Percentiles rank a stretch among this genome's conserved stretches.
These are phyloP conservation scores for Eutypella sp. DNA, from an alignment of 2,329 filamentous ascomycete species.

Conservation along the genomic window DNA sequence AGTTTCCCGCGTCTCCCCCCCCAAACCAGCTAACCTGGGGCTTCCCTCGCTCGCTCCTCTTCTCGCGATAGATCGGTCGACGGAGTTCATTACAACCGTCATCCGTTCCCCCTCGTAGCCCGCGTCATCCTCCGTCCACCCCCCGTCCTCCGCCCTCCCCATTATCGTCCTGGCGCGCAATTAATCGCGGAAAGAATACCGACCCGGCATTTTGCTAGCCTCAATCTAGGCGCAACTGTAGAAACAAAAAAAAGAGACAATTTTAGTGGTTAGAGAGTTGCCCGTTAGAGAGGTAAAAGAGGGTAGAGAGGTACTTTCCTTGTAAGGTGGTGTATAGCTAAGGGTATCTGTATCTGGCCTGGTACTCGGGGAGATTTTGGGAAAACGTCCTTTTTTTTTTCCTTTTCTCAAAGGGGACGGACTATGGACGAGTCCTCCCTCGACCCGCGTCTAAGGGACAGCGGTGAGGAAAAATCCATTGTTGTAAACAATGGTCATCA, in stretches of 20 bases:
- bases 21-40: neutral
- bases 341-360: too few species aligned
- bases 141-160: too few species aligned
- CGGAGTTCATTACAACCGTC: slow-evolving; percentile 1
- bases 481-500: slow-evolving; percentile 13
- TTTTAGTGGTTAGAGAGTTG: neutral
- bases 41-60: neutral
- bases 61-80: neutral
- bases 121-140: too few species aligned
- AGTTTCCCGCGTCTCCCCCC: neutral
- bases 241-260: too few species aligned
- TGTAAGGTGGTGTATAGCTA: too few species aligned
- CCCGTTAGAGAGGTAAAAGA: neutral
- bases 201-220: neutral
- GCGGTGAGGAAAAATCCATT: slow-evolving; percentile 19
- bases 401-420: too few species aligned
- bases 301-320: too few species aligned
- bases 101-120: neutral
- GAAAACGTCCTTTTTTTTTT: too few species aligned
- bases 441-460: slow-evolving; percentile 23
- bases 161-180: too few species aligned
- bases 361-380: too few species aligned
- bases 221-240: neutral
- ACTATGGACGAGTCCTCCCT: slow-evolving; percentile 13
- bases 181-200: neutral